Evolutionary conservation across 192 early-diverging fungal genomes (phyloP).

Genomic region (Mortierella antarctica): DNA sequence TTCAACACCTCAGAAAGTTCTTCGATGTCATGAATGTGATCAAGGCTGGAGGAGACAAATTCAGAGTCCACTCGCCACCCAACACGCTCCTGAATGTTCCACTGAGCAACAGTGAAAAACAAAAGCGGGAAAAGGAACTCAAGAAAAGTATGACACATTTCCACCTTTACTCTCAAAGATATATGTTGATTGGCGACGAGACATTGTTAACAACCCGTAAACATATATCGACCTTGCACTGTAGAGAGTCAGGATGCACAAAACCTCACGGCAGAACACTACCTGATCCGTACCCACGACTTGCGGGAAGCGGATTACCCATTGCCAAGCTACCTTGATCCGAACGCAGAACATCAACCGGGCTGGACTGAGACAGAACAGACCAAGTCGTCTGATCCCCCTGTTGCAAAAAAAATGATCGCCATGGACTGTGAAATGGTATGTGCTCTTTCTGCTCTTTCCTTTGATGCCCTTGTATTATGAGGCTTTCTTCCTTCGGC

Average conservation of each 20-base stretch:
- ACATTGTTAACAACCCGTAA: no score
- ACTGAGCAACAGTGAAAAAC: constrained; percentile 32
- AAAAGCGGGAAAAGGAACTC: constrained; percentile 7
- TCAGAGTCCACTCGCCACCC: constrained; percentile 17
- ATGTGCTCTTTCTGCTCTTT: constrained; percentile 4
- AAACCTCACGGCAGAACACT: constrained; percentile 1
- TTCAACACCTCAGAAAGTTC: constrained; percentile 20
- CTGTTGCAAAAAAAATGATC: constrained; percentile 31
- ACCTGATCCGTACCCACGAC: constrained; percentile 18
- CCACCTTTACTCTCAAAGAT: neutral
- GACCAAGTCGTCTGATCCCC: neutral
- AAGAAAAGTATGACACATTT: constrained; percentile 2
- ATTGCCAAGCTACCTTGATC: constrained; percentile 24
- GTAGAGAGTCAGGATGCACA: constrained; percentile 2
- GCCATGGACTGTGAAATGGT: constrained; percentile 76
- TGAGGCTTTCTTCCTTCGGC: neutral
- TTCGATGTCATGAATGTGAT: constrained; percentile 44
- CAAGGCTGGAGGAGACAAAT: constrained; percentile 42
- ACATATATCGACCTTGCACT: neutral
- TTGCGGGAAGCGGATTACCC: constrained; percentile 29
- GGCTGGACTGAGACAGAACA: constrained; percentile 32
- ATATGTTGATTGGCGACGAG: no score
- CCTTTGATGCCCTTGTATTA: neutral
- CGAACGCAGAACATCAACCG: neutral
- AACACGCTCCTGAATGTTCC: constrained; percentile 26